Conservation (phyloP, 192 early-diverging fungal species). For the Coemansia sp. region DNA sequence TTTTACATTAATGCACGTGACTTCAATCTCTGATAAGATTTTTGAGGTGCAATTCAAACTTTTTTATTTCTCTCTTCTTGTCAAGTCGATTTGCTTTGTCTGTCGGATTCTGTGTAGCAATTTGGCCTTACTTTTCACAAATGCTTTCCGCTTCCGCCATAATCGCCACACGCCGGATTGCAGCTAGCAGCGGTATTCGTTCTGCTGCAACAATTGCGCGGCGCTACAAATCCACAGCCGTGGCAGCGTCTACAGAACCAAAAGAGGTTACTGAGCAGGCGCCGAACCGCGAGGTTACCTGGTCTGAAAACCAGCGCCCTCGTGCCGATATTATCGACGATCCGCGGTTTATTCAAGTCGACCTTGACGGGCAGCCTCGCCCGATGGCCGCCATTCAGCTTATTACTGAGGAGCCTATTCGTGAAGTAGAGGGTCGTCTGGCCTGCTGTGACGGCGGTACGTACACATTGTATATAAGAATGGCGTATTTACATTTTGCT, state of each 20-base stretch:
- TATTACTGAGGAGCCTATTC: constrained; percentile 85
- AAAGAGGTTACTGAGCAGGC: constrained; percentile 63
- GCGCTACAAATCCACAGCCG: constrained; percentile 49
- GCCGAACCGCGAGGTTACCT: constrained; percentile 68
- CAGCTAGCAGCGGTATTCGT: constrained; percentile 7
- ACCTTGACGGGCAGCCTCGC: constrained; percentile 81
- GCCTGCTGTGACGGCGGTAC: constrained; percentile 79
- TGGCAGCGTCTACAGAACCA: constrained; percentile 11
- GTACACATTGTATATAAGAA: neutral
- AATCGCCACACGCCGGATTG: neutral
- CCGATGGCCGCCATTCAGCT: constrained; percentile 89
- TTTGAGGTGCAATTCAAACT: neutral
- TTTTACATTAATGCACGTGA: constrained; percentile 1
- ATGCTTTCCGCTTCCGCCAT: constrained; percentile 25
- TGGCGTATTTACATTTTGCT: neutral
- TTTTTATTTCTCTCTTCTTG: constrained; percentile 1
- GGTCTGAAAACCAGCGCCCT: constrained; percentile 76
- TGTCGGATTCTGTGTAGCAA: neutral
- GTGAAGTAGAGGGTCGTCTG: constrained; percentile 67
- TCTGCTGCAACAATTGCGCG: constrained; percentile 3
- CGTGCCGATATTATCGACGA: constrained; percentile 69
- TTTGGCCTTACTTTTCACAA: constrained; percentile 5
- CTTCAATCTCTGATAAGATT: neutral
- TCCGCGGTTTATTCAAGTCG: constrained; percentile 84
- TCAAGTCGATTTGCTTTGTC: neutral